Base-by-base conservation (phyloP, 192 early-diverging fungal species). In the Funneliformis geosporum region DNA sequence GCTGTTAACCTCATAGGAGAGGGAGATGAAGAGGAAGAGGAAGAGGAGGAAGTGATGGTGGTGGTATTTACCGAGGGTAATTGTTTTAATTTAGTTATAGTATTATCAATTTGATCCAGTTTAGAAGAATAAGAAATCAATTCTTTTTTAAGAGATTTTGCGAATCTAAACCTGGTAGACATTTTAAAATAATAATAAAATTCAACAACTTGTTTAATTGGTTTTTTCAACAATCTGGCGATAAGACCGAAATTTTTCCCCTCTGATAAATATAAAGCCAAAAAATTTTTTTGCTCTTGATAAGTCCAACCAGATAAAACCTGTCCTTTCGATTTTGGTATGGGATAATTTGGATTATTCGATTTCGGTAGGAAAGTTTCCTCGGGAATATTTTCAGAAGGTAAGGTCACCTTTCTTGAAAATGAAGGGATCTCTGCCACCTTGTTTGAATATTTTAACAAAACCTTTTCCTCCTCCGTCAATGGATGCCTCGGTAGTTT, bases 101-200 rank as follows among this genome's bases (percentile, higher is more conserved):
- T 11, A 1, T 50, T 14, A 16, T 50, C 16, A 50, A 50, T 50
- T 11, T 50, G 47, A 4, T 50, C 47, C 11, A 50, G 47, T 50
- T 50, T 50, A 50, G 47, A 14, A 16, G 47, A 50, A 50, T 50
- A 50, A 50, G 4, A 4, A 10, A 50, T 1, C 1, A 50, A 14
- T 12, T 65, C 62, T 65, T 14, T 65, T 11, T 28, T 65, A 23
- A 65, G 27, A 14, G 9, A 9, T 65, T 65, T 65, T 14, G 62
- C 62, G 2, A 10, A 8, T 65, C 62, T 65, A 33, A 65, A 65
- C 8, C 28, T 10, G 2, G 27, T 65, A 12, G 23, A 12, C 23
- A 28, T 23, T 65, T 65, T 65, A 65, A 65, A 65, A 23, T 28
- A 28, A 65, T 65, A 65, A 65, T 65, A 65, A 65, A 28, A 65